A percentile compares a stretch with the other conserved stretches of the same genome.
These are phyloP conservation scores for Didymella arachidicola DNA, from an alignment of 2,329 filamentous ascomycete species.

Conservation along the genomic window DNA sequence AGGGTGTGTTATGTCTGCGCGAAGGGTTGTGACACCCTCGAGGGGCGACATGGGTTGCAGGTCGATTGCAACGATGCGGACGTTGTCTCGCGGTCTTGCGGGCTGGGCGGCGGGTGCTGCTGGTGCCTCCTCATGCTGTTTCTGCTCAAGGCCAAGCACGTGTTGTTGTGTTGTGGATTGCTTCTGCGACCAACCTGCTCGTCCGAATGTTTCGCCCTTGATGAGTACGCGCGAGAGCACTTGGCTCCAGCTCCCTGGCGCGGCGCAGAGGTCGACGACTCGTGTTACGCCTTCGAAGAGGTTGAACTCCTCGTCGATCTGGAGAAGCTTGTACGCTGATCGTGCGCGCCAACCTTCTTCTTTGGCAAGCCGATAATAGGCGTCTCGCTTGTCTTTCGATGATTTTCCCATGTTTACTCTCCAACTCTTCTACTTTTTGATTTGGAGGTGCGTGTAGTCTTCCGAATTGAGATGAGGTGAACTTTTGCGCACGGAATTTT, in stretches of 20 bases:
- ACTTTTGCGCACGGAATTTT: neutral
- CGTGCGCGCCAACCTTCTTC: conserved; percentile 98
- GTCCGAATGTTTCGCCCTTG: conserved; percentile 89
- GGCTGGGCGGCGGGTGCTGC: conserved; percentile 29
- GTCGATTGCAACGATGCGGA: conserved; percentile 96
- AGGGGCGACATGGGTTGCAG: conserved; percentile 94
- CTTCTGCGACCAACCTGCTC: conserved; percentile 85
- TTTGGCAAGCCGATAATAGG: conserved; percentile 96
- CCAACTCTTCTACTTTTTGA: neutral
- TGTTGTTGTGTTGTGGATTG: conserved; percentile 71
- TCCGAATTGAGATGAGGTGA: neutral
- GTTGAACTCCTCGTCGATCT: conserved; percentile 95
- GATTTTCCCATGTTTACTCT: conserved; percentile 80
- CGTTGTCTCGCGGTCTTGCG: conserved; percentile 67
- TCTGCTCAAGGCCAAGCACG: conserved; percentile 57
- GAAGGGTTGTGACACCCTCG: conserved; percentile 88
- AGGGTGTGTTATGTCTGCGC: conserved; percentile 96
- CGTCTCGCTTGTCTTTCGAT: conserved; percentile 97
- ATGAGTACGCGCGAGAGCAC: conserved; percentile 93
- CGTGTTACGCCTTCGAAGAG: conserved; percentile 88
- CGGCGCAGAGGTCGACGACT: conserved; percentile 94
- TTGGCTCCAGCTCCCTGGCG: conserved; percentile 96
- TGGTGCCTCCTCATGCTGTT: neutral
- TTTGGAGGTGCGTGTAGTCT: neutral
- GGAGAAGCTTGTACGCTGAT: conserved; percentile 95